Evolutionary conservation across 257 asterid genomes (phyloP), one percentile per base, ranked within the genome.

Genomic region (Solanum medicagineum): DNA sequence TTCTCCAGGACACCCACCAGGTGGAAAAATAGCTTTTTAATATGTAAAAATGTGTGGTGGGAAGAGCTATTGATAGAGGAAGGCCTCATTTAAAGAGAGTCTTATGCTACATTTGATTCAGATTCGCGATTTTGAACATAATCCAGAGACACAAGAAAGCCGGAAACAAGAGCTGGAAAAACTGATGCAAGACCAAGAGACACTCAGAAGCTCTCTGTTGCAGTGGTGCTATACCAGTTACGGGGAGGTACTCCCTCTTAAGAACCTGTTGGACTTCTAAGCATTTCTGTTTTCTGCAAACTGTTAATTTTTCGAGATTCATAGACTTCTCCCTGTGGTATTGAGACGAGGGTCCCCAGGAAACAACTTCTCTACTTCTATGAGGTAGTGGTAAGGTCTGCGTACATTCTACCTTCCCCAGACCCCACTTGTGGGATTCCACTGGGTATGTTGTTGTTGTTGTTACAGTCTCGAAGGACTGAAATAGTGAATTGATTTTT

Each of bases 151-250:
- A 83, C 97, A 94, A 88, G 97, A 92, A 89, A 87, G 92, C 42
- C 86, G 92, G 87, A 95, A 92, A 88, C 94, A 92, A 83, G 96
- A 95, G 86, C 86, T 92, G 88, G 98, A 92, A 75, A 93, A 91
- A 83, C 90, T 94, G 87, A 87, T 88, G 84, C 98, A 92, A 85
- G 97, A 93, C 87, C 97, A 93, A 90, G 95, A 93, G 87, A 68
- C 94, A 79, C 62, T 92, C 87, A 93, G 93, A 91, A 88, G 94
- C 92, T 92, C 94, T 84, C 93, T 94, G 65, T 86, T 94, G 87
- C 97, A 92, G 63, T 94, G 96, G 97, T 92, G 95, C 85, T 93
- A 93, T 87, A 90, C 94, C 89, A 94, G 97, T 92, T 94, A 94
- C 36, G 97, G 96, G 82, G 98, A 94, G 98, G 97, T 94, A 86